Percentiles rank a stretch among this genome's conserved stretches.
phyloP scores from a whole-genome alignment of 352 stramenopile genomes.

The Globisporangium viniferum region DNA sequence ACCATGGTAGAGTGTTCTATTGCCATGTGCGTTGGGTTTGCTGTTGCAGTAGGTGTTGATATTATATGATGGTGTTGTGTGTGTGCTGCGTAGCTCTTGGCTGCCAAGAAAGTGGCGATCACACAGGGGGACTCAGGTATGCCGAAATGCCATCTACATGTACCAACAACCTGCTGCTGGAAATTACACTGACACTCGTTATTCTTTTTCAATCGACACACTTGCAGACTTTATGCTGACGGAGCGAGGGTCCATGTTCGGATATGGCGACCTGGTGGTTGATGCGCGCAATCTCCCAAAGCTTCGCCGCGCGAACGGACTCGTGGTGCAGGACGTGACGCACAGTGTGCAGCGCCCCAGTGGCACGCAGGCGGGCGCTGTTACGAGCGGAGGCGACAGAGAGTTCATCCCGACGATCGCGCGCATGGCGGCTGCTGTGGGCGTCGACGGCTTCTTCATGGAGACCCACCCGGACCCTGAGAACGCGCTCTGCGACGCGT shows the following conservation, averaged over 20 bases:
- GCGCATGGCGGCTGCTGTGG: slow-evolving; percentile 76
- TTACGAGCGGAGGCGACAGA: slow-evolving; percentile 66
- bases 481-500: slow-evolving; percentile 57
- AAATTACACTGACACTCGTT: slow-evolving; percentile 6
- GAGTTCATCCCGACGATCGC: slow-evolving; percentile 86
- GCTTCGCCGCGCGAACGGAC: slow-evolving; percentile 45
- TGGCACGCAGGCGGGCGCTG: slow-evolving; percentile 27
- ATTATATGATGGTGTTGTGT: not conserved
- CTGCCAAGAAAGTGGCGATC: slow-evolving; percentile 63
- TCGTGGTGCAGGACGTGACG: slow-evolving; percentile 87
- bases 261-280: slow-evolving; percentile 85
- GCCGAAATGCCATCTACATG: no score
- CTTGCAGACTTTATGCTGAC: slow-evolving; percentile 72
- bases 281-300: slow-evolving; percentile 81
- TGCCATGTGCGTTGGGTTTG: not conserved
- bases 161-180: no score
- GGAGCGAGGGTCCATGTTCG: slow-evolving; percentile 86
- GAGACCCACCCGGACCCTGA: slow-evolving; percentile 81
- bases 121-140: slow-evolving; percentile 50
- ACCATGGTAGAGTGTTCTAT: slow-evolving; percentile 54
- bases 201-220: slow-evolving; percentile 6
- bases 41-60: not conserved
- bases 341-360: slow-evolving; percentile 80
- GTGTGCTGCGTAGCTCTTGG: slow-evolving; percentile 44
- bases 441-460: slow-evolving; percentile 88